A percentile compares a stretch with the other conserved stretches of the same genome.
Evolutionary conservation across 2,329 filamentous ascomycete species (phyloP).

Genomic region (Nectriaceae sp.): DNA sequence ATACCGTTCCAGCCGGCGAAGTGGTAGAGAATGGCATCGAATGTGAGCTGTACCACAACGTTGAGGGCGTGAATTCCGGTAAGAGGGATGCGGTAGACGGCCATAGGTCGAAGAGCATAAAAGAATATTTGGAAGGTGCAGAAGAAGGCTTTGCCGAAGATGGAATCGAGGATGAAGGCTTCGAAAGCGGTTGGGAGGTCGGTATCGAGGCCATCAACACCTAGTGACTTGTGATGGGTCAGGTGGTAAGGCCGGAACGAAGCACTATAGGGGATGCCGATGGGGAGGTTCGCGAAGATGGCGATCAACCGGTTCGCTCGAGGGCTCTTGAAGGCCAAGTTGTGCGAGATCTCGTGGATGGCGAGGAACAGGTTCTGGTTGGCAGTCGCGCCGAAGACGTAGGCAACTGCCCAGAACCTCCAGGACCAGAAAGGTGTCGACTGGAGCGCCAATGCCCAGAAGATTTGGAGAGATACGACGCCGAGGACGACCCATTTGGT

Average conservation of each 20-base stretch:
- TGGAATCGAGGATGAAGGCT: constrained; percentile 89
- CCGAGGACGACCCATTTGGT: constrained; percentile 89
- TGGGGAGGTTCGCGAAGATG: constrained; percentile 92
- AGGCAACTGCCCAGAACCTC: constrained; percentile 84
- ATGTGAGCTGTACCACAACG: constrained; percentile 71
- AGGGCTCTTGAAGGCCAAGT: constrained; percentile 85
- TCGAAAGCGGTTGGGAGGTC: constrained; percentile 92
- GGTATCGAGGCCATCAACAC: constrained; percentile 93
- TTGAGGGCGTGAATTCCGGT: constrained; percentile 85
- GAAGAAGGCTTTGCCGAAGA: constrained; percentile 97
- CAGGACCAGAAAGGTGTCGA: constrained; percentile 79
- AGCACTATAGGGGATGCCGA: constrained; percentile 93
- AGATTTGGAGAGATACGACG: constrained; percentile 81
- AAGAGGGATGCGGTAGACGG: constrained; percentile 86
- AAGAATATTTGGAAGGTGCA: constrained; percentile 99
- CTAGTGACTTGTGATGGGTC: constrained; percentile 97
- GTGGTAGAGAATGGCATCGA: constrained; percentile 71
- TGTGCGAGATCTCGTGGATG: constrained; percentile 98
- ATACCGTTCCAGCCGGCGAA: constrained; percentile 65
- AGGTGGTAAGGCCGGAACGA: constrained; percentile 98
- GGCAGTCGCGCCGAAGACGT: constrained; percentile 88
- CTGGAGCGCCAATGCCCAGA: constrained; percentile 75
- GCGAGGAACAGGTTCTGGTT: constrained; percentile 99
- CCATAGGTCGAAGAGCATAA: constrained; percentile 95
- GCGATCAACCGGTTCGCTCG: constrained; percentile 82